phyloP scores from a whole-genome alignment of 2,329 filamentous ascomycete species.

The Xylaria sp. region DNA sequence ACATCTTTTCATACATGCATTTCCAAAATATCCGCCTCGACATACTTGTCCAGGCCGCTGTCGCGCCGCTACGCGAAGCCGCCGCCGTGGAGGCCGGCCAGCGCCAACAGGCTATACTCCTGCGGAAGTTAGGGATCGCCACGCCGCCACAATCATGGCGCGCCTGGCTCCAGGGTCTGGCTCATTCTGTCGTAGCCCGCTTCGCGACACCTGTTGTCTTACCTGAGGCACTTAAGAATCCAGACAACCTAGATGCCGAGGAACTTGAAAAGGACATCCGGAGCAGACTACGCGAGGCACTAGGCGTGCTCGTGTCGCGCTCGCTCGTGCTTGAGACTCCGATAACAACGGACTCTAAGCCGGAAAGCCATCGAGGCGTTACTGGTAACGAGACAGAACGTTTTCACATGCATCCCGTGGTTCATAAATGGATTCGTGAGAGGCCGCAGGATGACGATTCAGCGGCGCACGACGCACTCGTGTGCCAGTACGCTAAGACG shows the following conservation, averaged over 20 bases:
- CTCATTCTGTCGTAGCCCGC: not conserved
- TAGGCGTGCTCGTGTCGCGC: not conserved
- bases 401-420: not conserved
- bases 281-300: not conserved
- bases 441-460: not conserved
- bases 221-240: not conserved
- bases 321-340: not conserved
- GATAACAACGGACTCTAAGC: too few relatives aligned
- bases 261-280: not conserved
- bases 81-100: not conserved
- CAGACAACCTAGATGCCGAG: not conserved
- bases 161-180: not conserved
- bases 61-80: not conserved
- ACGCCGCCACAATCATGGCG: not conserved
- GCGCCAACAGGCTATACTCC: not conserved
- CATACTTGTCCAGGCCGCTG: not conserved
- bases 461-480: not conserved
- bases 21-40: constrained; percentile 7
- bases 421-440: constrained; percentile 6
- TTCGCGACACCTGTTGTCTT: not conserved
- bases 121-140: not conserved
- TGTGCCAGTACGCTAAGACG: not conserved
- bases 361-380: too few relatives aligned
- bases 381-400: not conserved
- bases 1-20: constrained; percentile 2